A percentile compares a stretch with the other conserved stretches of the same genome.
phyloP scores from a whole-genome alignment of 805 yeast species.

The Pichia phayaonensis region DNA sequence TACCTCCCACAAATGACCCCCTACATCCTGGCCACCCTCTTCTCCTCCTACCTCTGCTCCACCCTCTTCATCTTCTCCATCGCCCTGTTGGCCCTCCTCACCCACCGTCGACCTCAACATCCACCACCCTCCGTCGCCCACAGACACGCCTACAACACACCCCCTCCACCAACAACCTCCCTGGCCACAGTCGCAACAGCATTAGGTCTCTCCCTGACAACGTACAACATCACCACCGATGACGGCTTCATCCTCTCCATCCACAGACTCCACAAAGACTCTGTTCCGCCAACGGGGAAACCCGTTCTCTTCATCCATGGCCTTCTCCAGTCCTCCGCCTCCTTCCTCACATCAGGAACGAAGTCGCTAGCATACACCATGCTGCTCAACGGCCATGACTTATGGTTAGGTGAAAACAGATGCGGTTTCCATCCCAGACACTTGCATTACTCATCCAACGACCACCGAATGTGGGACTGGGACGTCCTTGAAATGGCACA shows the following conservation, averaged over 20 bases:
- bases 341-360: conserved; percentile 76
- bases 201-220: conserved; percentile 51
- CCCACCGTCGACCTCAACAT: conserved; percentile 12
- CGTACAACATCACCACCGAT: conserved; percentile 54
- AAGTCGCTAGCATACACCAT: conserved; percentile 64
- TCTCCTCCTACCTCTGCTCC: not conserved
- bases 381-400: conserved; percentile 54
- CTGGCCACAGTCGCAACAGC: conserved; percentile 61
- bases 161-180: conserved; percentile 21
- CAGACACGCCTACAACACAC: conserved; percentile 20
- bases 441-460: conserved; percentile 33
- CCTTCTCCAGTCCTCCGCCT: conserved; percentile 76
- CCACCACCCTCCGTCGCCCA: not conserved
- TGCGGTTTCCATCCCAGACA: conserved; percentile 79
- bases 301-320: conserved; percentile 86
- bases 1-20: not conserved
- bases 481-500: conserved; percentile 76
- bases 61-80: not conserved
- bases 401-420: conserved; percentile 88
- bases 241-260: conserved; percentile 75
- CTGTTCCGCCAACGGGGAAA: conserved; percentile 20
- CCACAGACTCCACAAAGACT: conserved; percentile 46
- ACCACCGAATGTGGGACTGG: conserved; percentile 84
- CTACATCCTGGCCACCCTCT: not conserved
- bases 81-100: conserved; percentile 15